phyloP scores from a whole-genome alignment of 805 yeast genomes.

The Teunomyces barrocoloradensis region DNA sequence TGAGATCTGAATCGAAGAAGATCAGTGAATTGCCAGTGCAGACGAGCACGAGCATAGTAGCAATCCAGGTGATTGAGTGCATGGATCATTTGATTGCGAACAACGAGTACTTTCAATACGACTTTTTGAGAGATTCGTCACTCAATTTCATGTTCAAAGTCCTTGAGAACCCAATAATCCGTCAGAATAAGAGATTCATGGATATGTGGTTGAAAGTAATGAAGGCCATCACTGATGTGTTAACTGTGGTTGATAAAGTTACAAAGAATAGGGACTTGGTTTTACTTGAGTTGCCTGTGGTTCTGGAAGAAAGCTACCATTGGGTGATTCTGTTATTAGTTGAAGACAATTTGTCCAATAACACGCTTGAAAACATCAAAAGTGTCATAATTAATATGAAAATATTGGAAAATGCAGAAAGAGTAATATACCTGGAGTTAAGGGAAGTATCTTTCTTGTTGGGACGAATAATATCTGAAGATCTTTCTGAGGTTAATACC shows the following conservation, averaged over 20 bases:
- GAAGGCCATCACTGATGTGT: conserved; percentile 73
- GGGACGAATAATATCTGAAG: no score
- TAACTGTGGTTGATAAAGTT: conserved; percentile 49
- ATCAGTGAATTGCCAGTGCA: conserved; percentile 48
- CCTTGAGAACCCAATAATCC: conserved; percentile 51
- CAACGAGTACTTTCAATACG: conserved; percentile 65
- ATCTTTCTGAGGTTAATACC: no score
- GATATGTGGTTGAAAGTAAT: conserved; percentile 74
- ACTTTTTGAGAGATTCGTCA: conserved; percentile 70
- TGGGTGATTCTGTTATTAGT: conserved; percentile 66
- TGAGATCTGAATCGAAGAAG: conserved; percentile 19
- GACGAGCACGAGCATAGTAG: conserved; percentile 66
- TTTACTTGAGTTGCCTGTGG: conserved; percentile 51
- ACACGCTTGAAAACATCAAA: no score
- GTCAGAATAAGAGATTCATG: conserved; percentile 44
- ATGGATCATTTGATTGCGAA: conserved; percentile 67
- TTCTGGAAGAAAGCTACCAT: conserved; percentile 61
- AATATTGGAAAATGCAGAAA: no score
- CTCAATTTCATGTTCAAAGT: conserved; percentile 64
- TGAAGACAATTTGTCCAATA: conserved; percentile 70
- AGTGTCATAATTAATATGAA: no score
- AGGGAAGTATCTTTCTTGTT: no score
- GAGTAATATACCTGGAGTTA: no score
- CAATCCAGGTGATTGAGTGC: conserved; percentile 74
- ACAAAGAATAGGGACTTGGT: conserved; percentile 13